Evolutionary conservation across 1,139 yeast species (phyloP).

Genomic region (Sugiyamaella japonica): DNA sequence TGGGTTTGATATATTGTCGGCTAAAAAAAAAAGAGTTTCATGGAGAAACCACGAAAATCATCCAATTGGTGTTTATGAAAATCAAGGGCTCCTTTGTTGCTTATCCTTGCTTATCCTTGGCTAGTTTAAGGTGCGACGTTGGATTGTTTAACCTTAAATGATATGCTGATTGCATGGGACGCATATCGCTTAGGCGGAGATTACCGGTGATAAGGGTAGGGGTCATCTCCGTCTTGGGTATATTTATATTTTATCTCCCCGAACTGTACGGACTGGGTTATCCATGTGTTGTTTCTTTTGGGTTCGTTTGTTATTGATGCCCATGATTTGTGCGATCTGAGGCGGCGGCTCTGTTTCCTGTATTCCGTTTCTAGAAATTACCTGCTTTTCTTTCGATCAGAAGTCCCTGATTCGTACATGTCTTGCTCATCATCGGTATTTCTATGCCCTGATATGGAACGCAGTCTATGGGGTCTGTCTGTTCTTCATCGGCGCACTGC

Average conservation of each 20-base stretch:
- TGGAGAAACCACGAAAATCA: too few species aligned
- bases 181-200: not conserved
- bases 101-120: not conserved
- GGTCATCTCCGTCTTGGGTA: not conserved
- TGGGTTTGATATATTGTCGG: too few species aligned
- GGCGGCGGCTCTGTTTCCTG: too few species aligned
- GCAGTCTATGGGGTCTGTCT: not conserved
- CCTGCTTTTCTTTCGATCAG: too few species aligned
- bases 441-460: not conserved
- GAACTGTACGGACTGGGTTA: not conserved
- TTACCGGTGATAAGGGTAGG: not conserved
- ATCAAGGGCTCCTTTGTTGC: not conserved
- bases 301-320: too few species aligned
- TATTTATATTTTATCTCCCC: not conserved
- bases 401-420: not conserved
- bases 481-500: too few species aligned
- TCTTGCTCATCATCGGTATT: not conserved
- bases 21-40: too few species aligned
- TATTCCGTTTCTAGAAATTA: too few species aligned
- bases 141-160: constrained; percentile 1
- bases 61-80: too few species aligned
- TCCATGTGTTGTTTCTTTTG: too few species aligned
- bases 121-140: not conserved
- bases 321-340: too few species aligned
- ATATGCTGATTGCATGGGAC: not conserved